phyloP scores from a whole-genome alignment of 306 rosid genomes.

The Vigna mungo region DNA sequence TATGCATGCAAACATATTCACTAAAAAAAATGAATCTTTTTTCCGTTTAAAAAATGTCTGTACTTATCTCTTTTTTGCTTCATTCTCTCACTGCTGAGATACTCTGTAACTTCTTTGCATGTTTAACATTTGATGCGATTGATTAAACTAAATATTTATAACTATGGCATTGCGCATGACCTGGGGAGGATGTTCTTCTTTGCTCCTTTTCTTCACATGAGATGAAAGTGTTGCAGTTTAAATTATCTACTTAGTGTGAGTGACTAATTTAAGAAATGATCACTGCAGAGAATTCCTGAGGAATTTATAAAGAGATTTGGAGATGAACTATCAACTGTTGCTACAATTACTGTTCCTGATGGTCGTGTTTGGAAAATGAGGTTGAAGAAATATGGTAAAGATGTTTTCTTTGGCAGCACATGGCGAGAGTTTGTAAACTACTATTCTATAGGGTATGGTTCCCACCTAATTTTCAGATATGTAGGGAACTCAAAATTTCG shows the following conservation, averaged over 20 bases:
- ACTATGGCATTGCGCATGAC: neutral
- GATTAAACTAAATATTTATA: too few relatives aligned
- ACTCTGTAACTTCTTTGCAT: too few relatives aligned
- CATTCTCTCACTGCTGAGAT: too few relatives aligned
- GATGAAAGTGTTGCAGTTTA: neutral
- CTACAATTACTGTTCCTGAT: constrained; percentile 35
- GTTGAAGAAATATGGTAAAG: constrained; percentile 16
- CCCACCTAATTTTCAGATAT: constrained; percentile 32
- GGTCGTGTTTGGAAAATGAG: constrained; percentile 35
- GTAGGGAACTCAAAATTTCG: constrained; percentile 38
- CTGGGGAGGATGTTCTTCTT: too few relatives aligned
- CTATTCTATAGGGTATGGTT: constrained; percentile 40
- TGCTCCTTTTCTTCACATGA: neutral
- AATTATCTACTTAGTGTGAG: neutral
- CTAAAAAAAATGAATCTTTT: too few relatives aligned
- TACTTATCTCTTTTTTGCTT: too few relatives aligned
- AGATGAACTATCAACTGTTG: constrained; percentile 27
- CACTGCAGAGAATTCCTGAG: constrained; percentile 47
- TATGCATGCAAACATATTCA: too few relatives aligned
- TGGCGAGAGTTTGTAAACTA: constrained; percentile 38
- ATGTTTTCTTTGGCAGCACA: constrained; percentile 14
- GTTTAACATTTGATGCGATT: too few relatives aligned
- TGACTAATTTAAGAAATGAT: neutral
- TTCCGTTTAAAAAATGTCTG: too few relatives aligned
- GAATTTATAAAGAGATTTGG: constrained; percentile 45